Evolutionary conservation across 1,284 basidiomycete species (phyloP).

Genomic region (Rugosomyces carneus): DNA sequence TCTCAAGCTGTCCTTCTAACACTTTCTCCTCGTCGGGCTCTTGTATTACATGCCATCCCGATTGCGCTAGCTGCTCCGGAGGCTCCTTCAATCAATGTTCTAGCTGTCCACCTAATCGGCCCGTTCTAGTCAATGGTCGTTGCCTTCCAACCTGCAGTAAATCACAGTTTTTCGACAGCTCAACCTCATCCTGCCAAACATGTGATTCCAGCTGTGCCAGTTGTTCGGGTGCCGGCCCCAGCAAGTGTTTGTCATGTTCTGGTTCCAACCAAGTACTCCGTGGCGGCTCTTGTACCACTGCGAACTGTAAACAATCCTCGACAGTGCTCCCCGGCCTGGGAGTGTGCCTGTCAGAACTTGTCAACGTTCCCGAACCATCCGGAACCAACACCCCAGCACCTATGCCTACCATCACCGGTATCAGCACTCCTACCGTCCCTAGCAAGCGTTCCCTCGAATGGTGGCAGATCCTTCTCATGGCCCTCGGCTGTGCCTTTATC

Average conservation of each 20-base stretch:
- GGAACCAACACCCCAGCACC: constrained; percentile 45
- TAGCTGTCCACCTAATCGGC: constrained; percentile 60
- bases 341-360: constrained; percentile 69
- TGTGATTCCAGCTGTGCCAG: constrained; percentile 71
- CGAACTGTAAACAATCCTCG: constrained; percentile 44
- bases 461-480: constrained; percentile 82
- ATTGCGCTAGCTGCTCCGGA: constrained; percentile 73
- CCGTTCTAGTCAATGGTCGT: constrained; percentile 63
- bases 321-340: constrained; percentile 63
- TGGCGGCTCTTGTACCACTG: constrained; percentile 48
- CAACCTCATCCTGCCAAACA: constrained; percentile 52
- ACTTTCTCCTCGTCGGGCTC: constrained; percentile 59
- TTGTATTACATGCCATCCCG: constrained; percentile 74
- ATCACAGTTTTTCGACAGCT: constrained; percentile 64
- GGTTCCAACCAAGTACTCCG: constrained; percentile 54
- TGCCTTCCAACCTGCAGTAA: constrained; percentile 71
- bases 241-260: constrained; percentile 65
- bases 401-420: constrained; percentile 51
- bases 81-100: constrained; percentile 70
- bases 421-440: constrained; percentile 38
- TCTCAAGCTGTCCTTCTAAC: constrained; percentile 66
- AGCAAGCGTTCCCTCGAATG: constrained; percentile 42
- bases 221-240: constrained; percentile 58
- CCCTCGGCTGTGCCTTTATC: constrained; percentile 73
- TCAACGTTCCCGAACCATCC: constrained; percentile 57